Conservation (phyloP, 1,284 basidiomycete species). For the Waitea zeae region DNA sequence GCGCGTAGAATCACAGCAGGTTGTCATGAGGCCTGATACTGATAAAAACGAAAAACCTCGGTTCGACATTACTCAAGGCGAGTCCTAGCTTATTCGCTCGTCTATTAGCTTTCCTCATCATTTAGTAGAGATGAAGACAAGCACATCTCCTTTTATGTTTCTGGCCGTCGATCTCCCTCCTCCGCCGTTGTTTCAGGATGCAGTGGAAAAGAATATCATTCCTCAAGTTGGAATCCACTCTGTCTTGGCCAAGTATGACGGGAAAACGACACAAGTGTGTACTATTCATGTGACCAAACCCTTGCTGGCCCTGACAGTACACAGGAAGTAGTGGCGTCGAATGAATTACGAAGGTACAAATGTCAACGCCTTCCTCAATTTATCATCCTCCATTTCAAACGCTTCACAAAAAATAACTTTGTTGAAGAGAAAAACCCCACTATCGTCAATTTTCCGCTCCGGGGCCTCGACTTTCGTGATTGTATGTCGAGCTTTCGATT, state of each 20-base stretch:
- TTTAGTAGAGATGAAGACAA: conserved; percentile 65
- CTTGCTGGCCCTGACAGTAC: conserved; percentile 3
- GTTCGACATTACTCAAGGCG: conserved; percentile 87
- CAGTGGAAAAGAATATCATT: conserved; percentile 94
- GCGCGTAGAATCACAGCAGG: conserved; percentile 85
- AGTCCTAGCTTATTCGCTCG: conserved; percentile 5
- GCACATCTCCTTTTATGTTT: conserved; percentile 84
- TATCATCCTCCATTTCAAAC: conserved; percentile 89
- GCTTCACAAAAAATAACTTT: conserved; percentile 97
- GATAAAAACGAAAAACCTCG: conserved; percentile 59
- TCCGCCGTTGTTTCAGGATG: conserved; percentile 91
- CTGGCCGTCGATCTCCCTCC: conserved; percentile 92
- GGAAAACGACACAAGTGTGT: conserved; percentile 67
- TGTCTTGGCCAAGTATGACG: conserved; percentile 94
- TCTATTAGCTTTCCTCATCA: not conserved
- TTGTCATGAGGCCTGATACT: conserved; percentile 67
- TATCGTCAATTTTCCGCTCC: conserved; percentile 91
- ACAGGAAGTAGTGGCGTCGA: conserved; percentile 53
- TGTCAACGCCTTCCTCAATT: conserved; percentile 80
- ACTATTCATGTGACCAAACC: conserved; percentile 7
- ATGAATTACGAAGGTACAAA: conserved; percentile 80
- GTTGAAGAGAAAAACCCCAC: conserved; percentile 99
- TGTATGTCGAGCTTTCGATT: conserved; percentile 28
- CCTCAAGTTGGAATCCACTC: conserved; percentile 89
- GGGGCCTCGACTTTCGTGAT: conserved; percentile 80